These are phyloP conservation scores for Gracilaria caudata DNA, from an alignment of 23 red algal species.

Conservation along the genomic window DNA sequence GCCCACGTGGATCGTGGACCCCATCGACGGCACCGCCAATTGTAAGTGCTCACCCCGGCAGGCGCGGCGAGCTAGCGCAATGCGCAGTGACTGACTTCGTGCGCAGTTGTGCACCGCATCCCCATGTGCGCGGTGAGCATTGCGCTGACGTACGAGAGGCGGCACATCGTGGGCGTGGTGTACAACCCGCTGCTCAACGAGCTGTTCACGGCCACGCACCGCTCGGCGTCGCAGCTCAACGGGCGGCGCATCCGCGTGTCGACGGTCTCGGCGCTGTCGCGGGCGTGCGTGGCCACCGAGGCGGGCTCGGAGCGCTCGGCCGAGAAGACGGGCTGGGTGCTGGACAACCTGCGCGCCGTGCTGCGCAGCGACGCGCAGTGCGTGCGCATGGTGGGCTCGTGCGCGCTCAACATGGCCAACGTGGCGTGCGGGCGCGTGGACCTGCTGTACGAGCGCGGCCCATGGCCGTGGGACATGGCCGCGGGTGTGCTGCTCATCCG, in stretches of 20 bases:
- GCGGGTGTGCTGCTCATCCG: conserved; percentile 76
- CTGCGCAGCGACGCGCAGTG: conserved; percentile 52
- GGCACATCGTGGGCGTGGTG: conserved; percentile 66
- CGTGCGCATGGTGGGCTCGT: conserved; percentile 73
- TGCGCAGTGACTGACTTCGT: background rate
- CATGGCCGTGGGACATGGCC: conserved; percentile 85
- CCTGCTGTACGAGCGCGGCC: conserved; percentile 72
- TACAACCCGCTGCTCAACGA: conserved; percentile 74
- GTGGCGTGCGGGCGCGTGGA: conserved; percentile 76
- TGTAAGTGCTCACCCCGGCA: conserved; percentile 12
- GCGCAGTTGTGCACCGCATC: conserved; percentile 62
- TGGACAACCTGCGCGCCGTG: conserved; percentile 19
- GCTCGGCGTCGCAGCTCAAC: conserved; percentile 48
- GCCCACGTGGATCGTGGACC: conserved; percentile 89
- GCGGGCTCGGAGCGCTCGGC: conserved; percentile 68
- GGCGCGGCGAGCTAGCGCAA: background rate
- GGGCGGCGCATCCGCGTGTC: conserved; percentile 28
- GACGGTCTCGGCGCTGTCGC: background rate
- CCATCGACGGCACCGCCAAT: conserved; percentile 94
- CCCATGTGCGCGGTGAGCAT: conserved; percentile 61
- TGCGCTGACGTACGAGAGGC: conserved; percentile 30
- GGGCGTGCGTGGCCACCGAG: conserved; percentile 74
- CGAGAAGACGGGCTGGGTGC: conserved; percentile 45
- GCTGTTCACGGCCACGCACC: conserved; percentile 60
- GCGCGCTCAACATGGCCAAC: conserved; percentile 70